Evolutionary conservation across 768 basidiomycete genomes (phyloP).

Genomic region (Tephrocybe sp.): DNA sequence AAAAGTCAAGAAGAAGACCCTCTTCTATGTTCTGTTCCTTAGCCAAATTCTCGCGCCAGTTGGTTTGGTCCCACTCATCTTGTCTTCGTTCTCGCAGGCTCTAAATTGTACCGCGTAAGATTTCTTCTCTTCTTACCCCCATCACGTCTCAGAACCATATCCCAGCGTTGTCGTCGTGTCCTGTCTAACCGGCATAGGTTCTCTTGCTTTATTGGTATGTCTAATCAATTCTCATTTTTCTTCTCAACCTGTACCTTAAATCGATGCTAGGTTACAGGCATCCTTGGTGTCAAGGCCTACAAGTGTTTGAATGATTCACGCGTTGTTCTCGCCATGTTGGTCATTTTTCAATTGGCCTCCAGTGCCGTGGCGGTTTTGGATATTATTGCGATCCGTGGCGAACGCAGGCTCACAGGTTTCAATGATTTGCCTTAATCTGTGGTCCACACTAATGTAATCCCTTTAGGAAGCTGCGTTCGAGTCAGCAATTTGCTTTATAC

Average conservation of each 20-base stretch:
- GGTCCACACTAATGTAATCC: neutral
- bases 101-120: conserved; percentile 50
- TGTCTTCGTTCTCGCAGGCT: conserved; percentile 40
- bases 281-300: conserved; percentile 66
- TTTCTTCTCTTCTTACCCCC: neutral
- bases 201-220: conserved; percentile 39
- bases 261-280: conserved; percentile 49
- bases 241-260: neutral
- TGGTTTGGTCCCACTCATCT: conserved; percentile 40
- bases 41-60: conserved; percentile 54
- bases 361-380: conserved; percentile 41
- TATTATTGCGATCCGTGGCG: conserved; percentile 32
- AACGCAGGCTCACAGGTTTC: conserved; percentile 49
- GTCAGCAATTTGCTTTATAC: conserved; percentile 33
- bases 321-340: conserved; percentile 44
- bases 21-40: conserved; percentile 55
- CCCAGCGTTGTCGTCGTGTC: conserved; percentile 37
- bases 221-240: neutral
- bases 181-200: conserved; percentile 32
- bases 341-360: conserved; percentile 40
- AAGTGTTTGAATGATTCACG: conserved; percentile 60
- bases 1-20: conserved; percentile 53
- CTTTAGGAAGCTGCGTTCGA: conserved; percentile 46
- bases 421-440: neutral
- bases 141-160: neutral